Base-by-base conservation (phyloP, 2,329 filamentous ascomycete genomes). In the Cercospora berteroae region DNA sequence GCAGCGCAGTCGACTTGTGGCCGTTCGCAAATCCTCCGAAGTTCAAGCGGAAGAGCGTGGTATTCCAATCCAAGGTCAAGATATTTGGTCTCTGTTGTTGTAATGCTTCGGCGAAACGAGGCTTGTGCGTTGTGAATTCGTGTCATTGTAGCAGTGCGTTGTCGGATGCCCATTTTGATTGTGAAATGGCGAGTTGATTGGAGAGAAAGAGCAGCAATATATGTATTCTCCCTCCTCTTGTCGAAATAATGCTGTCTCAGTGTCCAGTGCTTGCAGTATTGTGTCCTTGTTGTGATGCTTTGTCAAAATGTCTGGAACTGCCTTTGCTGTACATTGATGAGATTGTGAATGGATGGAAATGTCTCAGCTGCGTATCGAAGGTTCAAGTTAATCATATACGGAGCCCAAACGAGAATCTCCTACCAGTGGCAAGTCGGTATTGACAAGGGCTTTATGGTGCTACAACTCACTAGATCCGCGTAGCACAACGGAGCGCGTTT, bases 41-140 rank as follows among this genome's bases (percentile, higher is more conserved):
- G 57, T n/a, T 64, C 56, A 7, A 64, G 52, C 18, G 66, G 66
- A 10, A 67, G 39, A 29, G 66, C 66, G 52, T 67, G 66, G 31
- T 67, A 67, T 55, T 67, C 66, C 18, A 67, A 27, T 5, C 66
- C 66, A 12, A 67, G 61, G 29, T 67, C 66, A 31, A 67, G 44
- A 9, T 67, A 67, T n/a, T 56, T 60, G 31, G 39, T 61, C 6
- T 65, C 66, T 29, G 48, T 58, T 13, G 48, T 29, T 36, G 66
- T 20, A 31, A 67, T 44, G 5, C 52, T 48, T 44, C 31, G 18
- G 44, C 58, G 55, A 13, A 67, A 59, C 2, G 39, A 57, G 48
- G n/a, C 25, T 27, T 63, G 62, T 27, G 33, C 31, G 16, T 20
- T 18, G 29, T 44, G 58, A 5, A 64, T 33, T 18, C 29, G 44